Percentiles rank a stretch among this genome's conserved stretches.
Conservation (phyloP, 495 filamentous ascomycete genomes). For the Annulohypoxylon nitens region DNA sequence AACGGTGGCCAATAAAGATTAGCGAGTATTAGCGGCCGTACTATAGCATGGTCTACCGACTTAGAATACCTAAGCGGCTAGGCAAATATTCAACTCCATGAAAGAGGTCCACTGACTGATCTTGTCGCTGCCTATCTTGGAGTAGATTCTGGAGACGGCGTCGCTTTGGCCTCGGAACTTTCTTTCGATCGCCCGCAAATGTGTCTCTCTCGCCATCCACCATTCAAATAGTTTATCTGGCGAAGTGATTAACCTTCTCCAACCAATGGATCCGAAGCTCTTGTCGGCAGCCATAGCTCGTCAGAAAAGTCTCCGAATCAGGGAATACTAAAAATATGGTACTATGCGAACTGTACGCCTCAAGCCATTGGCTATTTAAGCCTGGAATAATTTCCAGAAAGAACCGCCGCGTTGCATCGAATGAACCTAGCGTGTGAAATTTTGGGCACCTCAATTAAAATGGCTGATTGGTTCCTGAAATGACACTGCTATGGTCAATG, state of each 20-base stretch:
- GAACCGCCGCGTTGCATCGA: constrained; percentile 42
- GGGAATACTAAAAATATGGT: constrained; percentile 40
- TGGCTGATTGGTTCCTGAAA: constrained; percentile 35
- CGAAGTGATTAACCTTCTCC: constrained; percentile 41
- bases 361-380: constrained; percentile 37
- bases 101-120: constrained; percentile 24
- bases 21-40: constrained; percentile 8
- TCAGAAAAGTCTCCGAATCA: constrained; percentile 44
- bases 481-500: constrained; percentile 32
- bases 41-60: constrained; percentile 9
- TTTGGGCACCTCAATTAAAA: constrained; percentile 44
- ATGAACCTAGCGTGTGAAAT: constrained; percentile 35
- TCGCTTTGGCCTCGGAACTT: constrained; percentile 33
- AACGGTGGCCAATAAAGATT: constrained; percentile 12
- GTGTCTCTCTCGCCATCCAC: constrained; percentile 33
- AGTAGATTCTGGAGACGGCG: constrained; percentile 19
- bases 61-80: constrained; percentile 20
- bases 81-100: constrained; percentile 24
- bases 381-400: constrained; percentile 44
- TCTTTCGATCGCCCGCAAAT: constrained; percentile 43
- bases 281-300: constrained; percentile 29
- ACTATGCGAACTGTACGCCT: constrained; percentile 11
- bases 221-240: constrained; percentile 42
- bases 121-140: constrained; percentile 11
- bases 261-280: constrained; percentile 24